phyloP scores from a whole-genome alignment of 192 early-diverging fungal species.

The Lunasporangiospora selenospora region DNA sequence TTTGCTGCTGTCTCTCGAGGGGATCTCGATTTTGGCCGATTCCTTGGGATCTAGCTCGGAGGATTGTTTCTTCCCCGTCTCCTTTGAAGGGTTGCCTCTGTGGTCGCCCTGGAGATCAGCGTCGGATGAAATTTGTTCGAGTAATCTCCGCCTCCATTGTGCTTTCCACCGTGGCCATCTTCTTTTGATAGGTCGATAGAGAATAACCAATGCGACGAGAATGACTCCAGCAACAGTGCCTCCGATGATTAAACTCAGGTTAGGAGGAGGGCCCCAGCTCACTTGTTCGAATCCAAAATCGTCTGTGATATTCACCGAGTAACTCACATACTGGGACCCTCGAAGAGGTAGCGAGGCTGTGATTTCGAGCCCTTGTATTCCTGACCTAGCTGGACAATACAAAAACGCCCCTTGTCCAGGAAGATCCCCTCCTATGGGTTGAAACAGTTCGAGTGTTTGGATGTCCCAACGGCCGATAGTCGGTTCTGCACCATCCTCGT shows the following conservation, averaged over 20 bases:
- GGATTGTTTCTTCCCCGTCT: too few species aligned
- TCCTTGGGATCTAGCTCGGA: too few species aligned
- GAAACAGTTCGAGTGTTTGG: too few species aligned
- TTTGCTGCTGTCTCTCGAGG: not conserved
- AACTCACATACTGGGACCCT: too few species aligned
- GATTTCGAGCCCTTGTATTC: too few species aligned
- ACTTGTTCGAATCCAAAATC: conserved; percentile 1
- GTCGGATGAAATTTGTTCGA: not conserved
- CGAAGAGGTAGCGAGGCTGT: too few species aligned
- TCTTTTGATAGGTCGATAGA: not conserved
- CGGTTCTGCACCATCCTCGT: too few species aligned
- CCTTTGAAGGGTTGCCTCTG: too few species aligned
- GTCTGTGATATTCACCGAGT: conserved; percentile 18
- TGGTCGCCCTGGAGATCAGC: not conserved
- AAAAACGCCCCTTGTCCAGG: not conserved
- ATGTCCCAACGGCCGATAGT: too few species aligned
- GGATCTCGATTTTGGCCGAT: not conserved
- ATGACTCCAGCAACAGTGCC: conserved; percentile 16
- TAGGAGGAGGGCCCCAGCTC: too few species aligned
- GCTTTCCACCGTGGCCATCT: conserved; percentile 16
- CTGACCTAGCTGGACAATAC: too few species aligned
- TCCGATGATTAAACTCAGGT: conserved; percentile 9
- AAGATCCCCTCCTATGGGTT: conserved; percentile 17
- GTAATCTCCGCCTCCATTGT: too few species aligned
- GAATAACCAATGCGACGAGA: not conserved